A percentile compares a stretch with the other conserved stretches of the same genome.
These are phyloP conservation scores for Dendrostoma leiphaemia DNA, from an alignment of 2,329 filamentous ascomycete species.

Conservation along the genomic window DNA sequence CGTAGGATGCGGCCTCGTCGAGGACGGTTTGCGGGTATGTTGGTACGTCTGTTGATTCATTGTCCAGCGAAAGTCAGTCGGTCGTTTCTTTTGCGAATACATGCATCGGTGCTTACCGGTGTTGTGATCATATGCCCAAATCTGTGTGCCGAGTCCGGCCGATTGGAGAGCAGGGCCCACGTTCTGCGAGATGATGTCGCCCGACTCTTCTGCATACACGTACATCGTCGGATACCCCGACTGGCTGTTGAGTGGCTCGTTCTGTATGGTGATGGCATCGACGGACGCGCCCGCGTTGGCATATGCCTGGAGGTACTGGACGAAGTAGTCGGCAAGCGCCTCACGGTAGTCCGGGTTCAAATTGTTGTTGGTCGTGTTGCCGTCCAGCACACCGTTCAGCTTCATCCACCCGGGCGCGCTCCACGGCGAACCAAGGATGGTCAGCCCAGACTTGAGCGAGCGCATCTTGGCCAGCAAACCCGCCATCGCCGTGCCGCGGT, in stretches of 20 bases:
- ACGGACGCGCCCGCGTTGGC: conserved; percentile 31
- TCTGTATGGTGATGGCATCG: conserved; percentile 43
- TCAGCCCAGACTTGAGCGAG: conserved; percentile 31
- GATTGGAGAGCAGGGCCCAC: conserved; percentile 36
- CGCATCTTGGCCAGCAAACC: conserved; percentile 35
- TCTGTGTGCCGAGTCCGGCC: conserved; percentile 37
- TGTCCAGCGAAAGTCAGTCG: background rate
- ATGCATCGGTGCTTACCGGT: conserved; percentile 26
- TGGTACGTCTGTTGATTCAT: conserved; percentile 24
- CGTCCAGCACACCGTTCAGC: conserved; percentile 32
- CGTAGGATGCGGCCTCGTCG: conserved; percentile 28
- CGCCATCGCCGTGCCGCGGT: conserved; percentile 37
- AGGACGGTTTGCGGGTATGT: conserved; percentile 38
- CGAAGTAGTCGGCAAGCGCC: conserved; percentile 37
- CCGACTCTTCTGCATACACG: conserved; percentile 36
- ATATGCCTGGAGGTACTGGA: conserved; percentile 41
- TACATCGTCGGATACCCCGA: conserved; percentile 38
- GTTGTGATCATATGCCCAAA: conserved; percentile 47
- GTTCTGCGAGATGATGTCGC: conserved; percentile 34
- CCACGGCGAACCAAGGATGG: conserved; percentile 38
- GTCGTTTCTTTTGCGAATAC: background rate
- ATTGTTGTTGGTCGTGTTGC: conserved; percentile 35
- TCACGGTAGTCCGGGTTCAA: conserved; percentile 35
- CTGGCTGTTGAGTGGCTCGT: conserved; percentile 41
- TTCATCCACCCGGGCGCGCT: conserved; percentile 43